Evolutionary conservation across 2,329 filamentous ascomycete genomes (phyloP).

Genomic region (Colletotrichum abscissum): DNA sequence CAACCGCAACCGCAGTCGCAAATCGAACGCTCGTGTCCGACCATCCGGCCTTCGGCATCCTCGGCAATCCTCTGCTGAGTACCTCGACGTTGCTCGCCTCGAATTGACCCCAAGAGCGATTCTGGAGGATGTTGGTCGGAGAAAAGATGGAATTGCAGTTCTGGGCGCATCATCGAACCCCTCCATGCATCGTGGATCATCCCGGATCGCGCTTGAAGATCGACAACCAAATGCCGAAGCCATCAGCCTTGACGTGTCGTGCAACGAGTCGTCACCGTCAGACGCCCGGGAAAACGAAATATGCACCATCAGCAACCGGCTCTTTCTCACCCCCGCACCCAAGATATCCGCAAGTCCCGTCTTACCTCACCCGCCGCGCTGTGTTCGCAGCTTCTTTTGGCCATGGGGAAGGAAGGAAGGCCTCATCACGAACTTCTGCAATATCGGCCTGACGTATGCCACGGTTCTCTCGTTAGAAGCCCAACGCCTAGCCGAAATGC

Average conservation of each 20-base stretch:
- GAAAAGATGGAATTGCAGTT: background rate
- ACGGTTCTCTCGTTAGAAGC: background rate
- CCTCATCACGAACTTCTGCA: background rate
- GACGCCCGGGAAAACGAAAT: background rate
- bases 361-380: background rate
- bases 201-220: constrained; percentile 26
- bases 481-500: background rate
- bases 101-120: background rate
- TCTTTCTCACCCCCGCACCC: background rate
- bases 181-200: constrained; percentile 35
- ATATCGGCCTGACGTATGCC: background rate
- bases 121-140: background rate
- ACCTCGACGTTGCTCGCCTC: background rate
- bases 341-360: background rate
- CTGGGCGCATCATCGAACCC: constrained; percentile 22
- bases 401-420: too few relatives aligned
- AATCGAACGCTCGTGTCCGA: constrained; percentile 1
- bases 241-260: background rate
- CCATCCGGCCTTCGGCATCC: constrained; percentile 17
- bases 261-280: background rate
- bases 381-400: background rate
- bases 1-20: constrained; percentile 16
- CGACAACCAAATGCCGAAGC: constrained; percentile 18
- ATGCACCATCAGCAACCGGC: background rate
- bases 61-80: constrained; percentile 13